Evolutionary conservation across 1,284 basidiomycete genomes (phyloP), one percentile per base, ranked within the genome.

Genomic region (Rhodotorula sp.): DNA sequence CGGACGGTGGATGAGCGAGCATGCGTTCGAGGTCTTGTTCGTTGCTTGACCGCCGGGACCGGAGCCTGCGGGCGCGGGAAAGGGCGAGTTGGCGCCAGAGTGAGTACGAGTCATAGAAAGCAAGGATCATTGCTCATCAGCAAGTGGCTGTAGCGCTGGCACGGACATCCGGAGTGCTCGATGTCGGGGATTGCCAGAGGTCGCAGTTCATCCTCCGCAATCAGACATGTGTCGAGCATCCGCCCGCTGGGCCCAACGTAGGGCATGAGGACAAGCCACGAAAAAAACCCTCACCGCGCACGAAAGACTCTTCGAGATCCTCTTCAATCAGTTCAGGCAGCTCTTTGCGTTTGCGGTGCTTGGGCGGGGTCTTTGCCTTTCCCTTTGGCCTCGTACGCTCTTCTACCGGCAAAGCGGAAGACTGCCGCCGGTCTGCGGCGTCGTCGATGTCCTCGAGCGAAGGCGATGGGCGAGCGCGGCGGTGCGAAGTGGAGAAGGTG

Each of bases 21-120:
- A 82, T 5, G 82, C 81, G 10, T 82, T 83, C 57, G 80, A 81
- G 17, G 82, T 83, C 74, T 83, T 84, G 77, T 84, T 83, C 66
- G 83, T 76, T 12, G 81, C 81, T 77, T 83, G 83, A 1, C 83
- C 83, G 17, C 83, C 83, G 1, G 83, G 83, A 5, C 83, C 83
- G 13, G 80, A 78, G 4, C 82, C 82, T 82, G 48, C 16, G 46
- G 25, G 19, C n/a, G 23, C 8, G 19, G 48, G 34, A 16, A 19
- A 23, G 34, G 41, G 53, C 13, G 44, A 25, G 27, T 14, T 1
- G 16, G 34, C 41, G 14, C 19, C 34, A 17, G 56, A 44, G 23
- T 9, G 21, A 48, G 34, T 12, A 19, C 7, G 49, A 4, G 25
- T 25, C 34, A n/a, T 7, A 25, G 7, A 7, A 50, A 23, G 49